These are phyloP conservation scores for Starmera caribaea DNA, from an alignment of 805 yeast species.

Conservation along the genomic window DNA sequence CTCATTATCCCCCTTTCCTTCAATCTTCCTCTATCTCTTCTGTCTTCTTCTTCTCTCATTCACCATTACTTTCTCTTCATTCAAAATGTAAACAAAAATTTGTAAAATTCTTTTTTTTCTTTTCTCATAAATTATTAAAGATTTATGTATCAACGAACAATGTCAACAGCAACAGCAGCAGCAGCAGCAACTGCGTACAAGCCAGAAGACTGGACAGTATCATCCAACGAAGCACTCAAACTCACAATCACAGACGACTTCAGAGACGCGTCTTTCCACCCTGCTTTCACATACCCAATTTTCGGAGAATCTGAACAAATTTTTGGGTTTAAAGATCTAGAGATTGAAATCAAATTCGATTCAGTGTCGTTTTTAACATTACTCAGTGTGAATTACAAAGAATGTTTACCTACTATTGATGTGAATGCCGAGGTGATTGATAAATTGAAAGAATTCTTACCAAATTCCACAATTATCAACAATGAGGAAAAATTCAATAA, in stretches of 20 bases:
- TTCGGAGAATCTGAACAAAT: slow-evolving; percentile 88
- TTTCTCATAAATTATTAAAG: too few relatives aligned
- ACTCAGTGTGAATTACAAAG: slow-evolving; percentile 46
- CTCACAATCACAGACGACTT: slow-evolving; percentile 50
- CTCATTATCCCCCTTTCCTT: too few relatives aligned
- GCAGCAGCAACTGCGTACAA: slow-evolving; percentile 22
- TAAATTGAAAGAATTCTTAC: slow-evolving; percentile 48
- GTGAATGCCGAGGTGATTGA: slow-evolving; percentile 37
- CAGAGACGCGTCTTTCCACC: slow-evolving; percentile 58
- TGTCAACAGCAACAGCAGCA: not conserved
- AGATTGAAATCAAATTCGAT: slow-evolving; percentile 64
- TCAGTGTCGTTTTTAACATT: slow-evolving; percentile 66
- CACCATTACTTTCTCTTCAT: too few relatives aligned
- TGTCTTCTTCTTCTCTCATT: too few relatives aligned
- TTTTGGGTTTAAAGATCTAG: slow-evolving; percentile 70
- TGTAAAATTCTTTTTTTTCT: too few relatives aligned
- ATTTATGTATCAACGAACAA: not conserved
- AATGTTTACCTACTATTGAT: slow-evolving; percentile 47
- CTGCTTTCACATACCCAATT: slow-evolving; percentile 83
- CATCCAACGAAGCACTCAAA: slow-evolving; percentile 59
- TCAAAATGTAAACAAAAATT: too few relatives aligned
- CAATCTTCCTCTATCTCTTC: too few relatives aligned
- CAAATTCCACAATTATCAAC: slow-evolving; percentile 47
- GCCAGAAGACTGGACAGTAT: slow-evolving; percentile 68
- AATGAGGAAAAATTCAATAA: slow-evolving; percentile 66